Percentiles rank a stretch among this genome's conserved stretches.
Conservation (phyloP, 306 rosid genomes). For the Spatholobus suberectus region DNA sequence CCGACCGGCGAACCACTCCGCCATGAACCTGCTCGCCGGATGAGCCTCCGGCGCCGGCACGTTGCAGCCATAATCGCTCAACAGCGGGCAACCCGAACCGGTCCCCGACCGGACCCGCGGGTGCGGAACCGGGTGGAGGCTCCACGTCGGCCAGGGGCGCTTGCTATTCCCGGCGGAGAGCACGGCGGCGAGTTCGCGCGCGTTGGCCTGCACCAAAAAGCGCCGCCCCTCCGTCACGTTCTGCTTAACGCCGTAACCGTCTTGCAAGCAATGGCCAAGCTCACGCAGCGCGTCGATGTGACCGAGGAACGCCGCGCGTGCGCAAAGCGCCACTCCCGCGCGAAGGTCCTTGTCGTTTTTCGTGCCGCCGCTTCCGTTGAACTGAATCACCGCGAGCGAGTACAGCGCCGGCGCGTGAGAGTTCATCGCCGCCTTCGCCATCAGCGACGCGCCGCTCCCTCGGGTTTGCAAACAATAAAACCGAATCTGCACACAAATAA, state of each 20-base stretch:
- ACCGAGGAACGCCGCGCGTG: slow-evolving; percentile 93
- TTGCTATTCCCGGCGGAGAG: slow-evolving; percentile 40
- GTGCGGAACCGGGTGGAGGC: slow-evolving; percentile 30
- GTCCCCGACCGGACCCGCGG: slow-evolving; percentile 39
- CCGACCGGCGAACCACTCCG: slow-evolving; percentile 70
- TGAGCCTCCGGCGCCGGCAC: slow-evolving; percentile 83
- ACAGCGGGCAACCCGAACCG: slow-evolving; percentile 69
- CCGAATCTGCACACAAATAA: slow-evolving; percentile 68
- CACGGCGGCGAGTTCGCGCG: slow-evolving; percentile 87
- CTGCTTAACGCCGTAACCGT: slow-evolving; percentile 93
- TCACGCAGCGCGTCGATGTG: slow-evolving; percentile 91
- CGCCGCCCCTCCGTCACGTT: slow-evolving; percentile 82
- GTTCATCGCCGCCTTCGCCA: slow-evolving; percentile 90
- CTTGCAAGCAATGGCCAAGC: slow-evolving; percentile 94
- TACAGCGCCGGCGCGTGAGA: slow-evolving; percentile 91
- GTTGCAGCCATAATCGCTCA: slow-evolving; percentile 90
- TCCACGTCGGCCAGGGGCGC: slow-evolving; percentile 61
- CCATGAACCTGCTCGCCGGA: slow-evolving; percentile 69
- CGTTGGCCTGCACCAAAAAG: slow-evolving; percentile 88
- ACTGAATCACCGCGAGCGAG: slow-evolving; percentile 90
- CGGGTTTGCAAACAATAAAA: slow-evolving; percentile 82
- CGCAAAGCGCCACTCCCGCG: slow-evolving; percentile 87
- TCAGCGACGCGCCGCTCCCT: slow-evolving; percentile 82
- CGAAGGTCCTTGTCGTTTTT: slow-evolving; percentile 86
- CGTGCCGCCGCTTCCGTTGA: slow-evolving; percentile 93